phyloP scores from a whole-genome alignment of 208 protist species.

The Sergeia podlipaevii region DNA sequence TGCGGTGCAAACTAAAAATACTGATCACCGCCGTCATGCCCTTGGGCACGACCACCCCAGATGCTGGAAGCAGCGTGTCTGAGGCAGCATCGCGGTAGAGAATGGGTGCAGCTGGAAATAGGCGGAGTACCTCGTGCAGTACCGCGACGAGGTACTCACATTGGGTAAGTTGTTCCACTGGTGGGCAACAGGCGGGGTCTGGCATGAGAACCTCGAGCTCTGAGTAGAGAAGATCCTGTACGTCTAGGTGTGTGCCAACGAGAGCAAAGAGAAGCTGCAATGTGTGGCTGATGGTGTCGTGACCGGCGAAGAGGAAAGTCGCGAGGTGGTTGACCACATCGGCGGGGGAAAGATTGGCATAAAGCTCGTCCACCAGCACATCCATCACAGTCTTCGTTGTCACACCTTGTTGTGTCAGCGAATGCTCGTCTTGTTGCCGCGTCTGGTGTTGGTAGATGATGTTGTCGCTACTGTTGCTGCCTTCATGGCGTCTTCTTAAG shows the following conservation, averaged over 20 bases:
- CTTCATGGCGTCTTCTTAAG: conserved; percentile 1
- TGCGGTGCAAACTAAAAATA: conserved; percentile 51
- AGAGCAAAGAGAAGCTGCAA: conserved; percentile 48
- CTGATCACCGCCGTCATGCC: conserved; percentile 38
- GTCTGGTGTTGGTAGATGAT: too few relatives aligned
- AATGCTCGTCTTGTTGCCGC: too few relatives aligned
- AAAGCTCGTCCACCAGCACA: conserved; percentile 35
- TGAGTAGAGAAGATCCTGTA: conserved; percentile 37
- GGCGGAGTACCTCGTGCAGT: conserved; percentile 36
- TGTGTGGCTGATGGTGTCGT: conserved; percentile 52
- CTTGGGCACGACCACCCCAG: conserved; percentile 39
- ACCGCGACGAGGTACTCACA: conserved; percentile 51
- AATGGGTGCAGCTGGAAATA: conserved; percentile 51
- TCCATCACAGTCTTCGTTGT: conserved; percentile 41
- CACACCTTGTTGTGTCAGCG: too few relatives aligned
- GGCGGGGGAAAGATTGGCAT: conserved; percentile 26
- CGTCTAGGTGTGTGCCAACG: conserved; percentile 21
- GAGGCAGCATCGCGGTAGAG: conserved; percentile 49
- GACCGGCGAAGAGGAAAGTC: conserved; percentile 55
- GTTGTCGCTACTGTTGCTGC: conserved; percentile 5
- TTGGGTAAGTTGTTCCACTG: conserved; percentile 36
- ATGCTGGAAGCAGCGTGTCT: conserved; percentile 35
- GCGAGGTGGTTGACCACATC: conserved; percentile 52
- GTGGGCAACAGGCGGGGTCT: conserved; percentile 22
- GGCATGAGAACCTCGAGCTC: conserved; percentile 42